A percentile compares a stretch with the other conserved stretches of the same genome.
These are phyloP conservation scores for Kwoniella newhampshirensis DNA, from an alignment of 768 basidiomycete genomes.

Conservation along the genomic window DNA sequence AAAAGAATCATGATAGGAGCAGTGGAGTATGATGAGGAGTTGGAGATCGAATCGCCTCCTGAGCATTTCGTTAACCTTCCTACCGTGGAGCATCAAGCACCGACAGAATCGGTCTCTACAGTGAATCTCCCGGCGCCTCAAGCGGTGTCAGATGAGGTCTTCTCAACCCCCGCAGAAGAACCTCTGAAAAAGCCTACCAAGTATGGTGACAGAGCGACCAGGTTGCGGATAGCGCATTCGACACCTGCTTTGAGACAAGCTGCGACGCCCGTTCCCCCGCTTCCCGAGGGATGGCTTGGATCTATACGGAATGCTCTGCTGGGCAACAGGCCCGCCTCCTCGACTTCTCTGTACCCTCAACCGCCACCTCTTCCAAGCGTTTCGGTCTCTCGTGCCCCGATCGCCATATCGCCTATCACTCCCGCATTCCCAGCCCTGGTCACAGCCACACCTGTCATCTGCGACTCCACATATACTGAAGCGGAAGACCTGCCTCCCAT, in stretches of 20 bases:
- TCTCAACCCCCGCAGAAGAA: not conserved
- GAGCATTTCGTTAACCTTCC: not conserved
- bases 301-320: slow-evolving; percentile 22
- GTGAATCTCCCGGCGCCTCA: not conserved
- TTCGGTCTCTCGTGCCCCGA: slow-evolving; percentile 3
- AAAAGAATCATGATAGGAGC: slow-evolving; percentile 14
- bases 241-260: slow-evolving; percentile 29
- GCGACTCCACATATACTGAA: slow-evolving; percentile 43
- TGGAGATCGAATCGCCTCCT: slow-evolving; percentile 34
- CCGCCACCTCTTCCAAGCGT: not conserved
- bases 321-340: slow-evolving; percentile 4
- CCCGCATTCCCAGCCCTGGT: slow-evolving; percentile 41
- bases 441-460: slow-evolving; percentile 41
- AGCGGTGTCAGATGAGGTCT: not conserved
- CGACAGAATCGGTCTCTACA: slow-evolving; percentile 8
- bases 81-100: slow-evolving; percentile 3
- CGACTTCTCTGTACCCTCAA: not conserved
- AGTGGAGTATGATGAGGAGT: slow-evolving; percentile 12
- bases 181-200: slow-evolving; percentile 20
- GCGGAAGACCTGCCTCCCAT: slow-evolving; percentile 50
- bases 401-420: slow-evolving; percentile 15
- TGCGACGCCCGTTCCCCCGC: not conserved
- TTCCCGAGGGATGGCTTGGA: slow-evolving; percentile 31
- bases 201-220: slow-evolving; percentile 38
- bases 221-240: slow-evolving; percentile 34